These are phyloP conservation scores for Sporisorium graminicola DNA, from an alignment of 1,284 basidiomycete species.

Conservation along the genomic window DNA sequence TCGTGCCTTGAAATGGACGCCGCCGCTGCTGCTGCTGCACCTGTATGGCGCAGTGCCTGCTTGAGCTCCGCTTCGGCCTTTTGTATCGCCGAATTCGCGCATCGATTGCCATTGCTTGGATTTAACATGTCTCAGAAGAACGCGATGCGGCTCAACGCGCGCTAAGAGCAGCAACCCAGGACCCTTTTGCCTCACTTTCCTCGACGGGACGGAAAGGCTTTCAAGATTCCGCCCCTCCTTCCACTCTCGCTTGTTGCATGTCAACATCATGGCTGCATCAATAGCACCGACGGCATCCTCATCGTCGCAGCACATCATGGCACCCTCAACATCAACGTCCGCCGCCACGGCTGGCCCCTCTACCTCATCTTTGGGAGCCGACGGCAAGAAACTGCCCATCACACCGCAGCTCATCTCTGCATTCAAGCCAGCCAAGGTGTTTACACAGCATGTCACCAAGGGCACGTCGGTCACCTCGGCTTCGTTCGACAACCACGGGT, in stretches of 20 bases:
- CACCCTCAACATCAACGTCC: neutral
- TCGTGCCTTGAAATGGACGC: too few relatives aligned
- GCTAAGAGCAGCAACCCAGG: too few relatives aligned
- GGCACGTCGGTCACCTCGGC: slow-evolving; percentile 79
- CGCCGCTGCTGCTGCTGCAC: too few relatives aligned
- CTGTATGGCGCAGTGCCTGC: too few relatives aligned
- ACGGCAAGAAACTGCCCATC: slow-evolving; percentile 42
- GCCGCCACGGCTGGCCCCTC: neutral
- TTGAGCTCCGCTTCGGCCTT: slow-evolving; percentile 20
- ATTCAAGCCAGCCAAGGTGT: slow-evolving; percentile 89
- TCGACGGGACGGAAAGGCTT: too few relatives aligned
- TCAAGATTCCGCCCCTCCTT: too few relatives aligned
- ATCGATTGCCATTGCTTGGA: slow-evolving; percentile 1
- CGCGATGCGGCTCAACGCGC: neutral
- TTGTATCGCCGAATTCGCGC: slow-evolving; percentile 32
- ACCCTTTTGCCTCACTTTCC: too few relatives aligned
- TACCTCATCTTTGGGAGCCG: too few relatives aligned
- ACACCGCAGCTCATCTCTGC: slow-evolving; percentile 41
- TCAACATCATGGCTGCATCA: neutral
- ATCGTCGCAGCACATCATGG: neutral
- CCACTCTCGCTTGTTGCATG: too few relatives aligned
- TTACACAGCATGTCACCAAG: slow-evolving; percentile 72
- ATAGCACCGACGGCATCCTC: neutral
- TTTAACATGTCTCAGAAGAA: neutral
- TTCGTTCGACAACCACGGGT: slow-evolving; percentile 90